Conservation (phyloP, 2,329 filamentous ascomycete species). For the Remersonia thermophila region DNA sequence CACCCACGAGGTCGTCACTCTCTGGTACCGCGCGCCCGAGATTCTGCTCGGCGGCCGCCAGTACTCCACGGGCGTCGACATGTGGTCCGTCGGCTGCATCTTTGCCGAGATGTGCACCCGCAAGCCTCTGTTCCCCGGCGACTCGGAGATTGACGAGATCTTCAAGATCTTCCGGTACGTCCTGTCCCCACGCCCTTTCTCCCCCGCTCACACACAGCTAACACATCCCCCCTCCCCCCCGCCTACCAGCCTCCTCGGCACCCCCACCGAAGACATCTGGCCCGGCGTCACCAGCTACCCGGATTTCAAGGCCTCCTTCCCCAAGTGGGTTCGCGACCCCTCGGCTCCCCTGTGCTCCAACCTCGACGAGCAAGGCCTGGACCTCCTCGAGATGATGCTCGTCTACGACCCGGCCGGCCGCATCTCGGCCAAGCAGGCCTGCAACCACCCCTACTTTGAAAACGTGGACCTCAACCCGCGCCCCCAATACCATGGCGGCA, state of each 20-base stretch:
- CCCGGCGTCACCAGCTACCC: conserved; percentile 80
- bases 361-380: conserved; percentile 58
- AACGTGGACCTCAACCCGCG: conserved; percentile 33
- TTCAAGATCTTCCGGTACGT: conserved; percentile 82
- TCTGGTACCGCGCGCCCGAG: conserved; percentile 81
- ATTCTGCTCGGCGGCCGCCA: conserved; percentile 78
- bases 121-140: conserved; percentile 78
- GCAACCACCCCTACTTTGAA: conserved; percentile 66
- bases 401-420: conserved; percentile 75
- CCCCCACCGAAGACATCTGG: conserved; percentile 67
- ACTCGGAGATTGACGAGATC: conserved; percentile 87
- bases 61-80: conserved; percentile 86
- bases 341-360: conserved; percentile 51
- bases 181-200: no score
- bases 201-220: neutral
- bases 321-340: conserved; percentile 67
- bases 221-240: neutral
- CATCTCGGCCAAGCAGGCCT: conserved; percentile 80
- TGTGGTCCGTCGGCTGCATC: conserved; percentile 86
- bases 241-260: conserved; percentile 53
- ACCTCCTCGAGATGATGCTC: conserved; percentile 54
- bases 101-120: conserved; percentile 89
- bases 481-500: conserved; percentile 17
- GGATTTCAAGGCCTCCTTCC: conserved; percentile 80
- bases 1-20: conserved; percentile 82